Percentiles rank a stretch among this genome's conserved stretches.
Evolutionary conservation across 805 yeast species (phyloP).

Genomic region (Wickerhamomyces sydowiorum): DNA sequence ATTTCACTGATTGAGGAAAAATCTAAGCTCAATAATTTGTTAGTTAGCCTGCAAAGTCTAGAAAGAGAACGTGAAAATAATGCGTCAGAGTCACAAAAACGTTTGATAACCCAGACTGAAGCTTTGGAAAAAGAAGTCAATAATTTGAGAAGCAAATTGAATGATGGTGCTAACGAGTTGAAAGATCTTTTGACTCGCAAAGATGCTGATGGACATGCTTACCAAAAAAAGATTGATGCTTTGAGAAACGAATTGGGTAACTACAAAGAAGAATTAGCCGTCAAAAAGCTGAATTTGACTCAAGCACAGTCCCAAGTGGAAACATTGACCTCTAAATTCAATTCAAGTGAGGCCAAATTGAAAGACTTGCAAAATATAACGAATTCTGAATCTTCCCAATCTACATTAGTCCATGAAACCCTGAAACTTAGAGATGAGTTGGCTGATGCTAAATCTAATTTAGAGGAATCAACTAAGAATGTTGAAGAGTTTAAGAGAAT

Average conservation of each 20-base stretch:
- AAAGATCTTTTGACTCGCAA: constrained; percentile 44
- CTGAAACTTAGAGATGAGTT: constrained; percentile 31
- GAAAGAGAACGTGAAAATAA: constrained; percentile 56
- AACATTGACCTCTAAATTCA: constrained; percentile 25
- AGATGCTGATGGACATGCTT: constrained; percentile 50
- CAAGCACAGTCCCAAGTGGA: constrained; percentile 33
- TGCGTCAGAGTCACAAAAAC: constrained; percentile 41
- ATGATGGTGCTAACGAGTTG: constrained; percentile 44
- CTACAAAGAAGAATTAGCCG: constrained; percentile 35
- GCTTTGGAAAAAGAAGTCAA: constrained; percentile 43
- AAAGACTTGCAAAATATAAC: constrained; percentile 24
- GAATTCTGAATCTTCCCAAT: constrained; percentile 19
- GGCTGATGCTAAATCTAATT: constrained; percentile 45
- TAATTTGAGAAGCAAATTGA: constrained; percentile 38
- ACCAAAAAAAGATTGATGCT: constrained; percentile 56
- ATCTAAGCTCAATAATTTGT: constrained; percentile 47
- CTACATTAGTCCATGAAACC: constrained; percentile 26
- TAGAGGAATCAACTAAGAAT: constrained; percentile 51
- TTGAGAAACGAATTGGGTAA: constrained; percentile 39
- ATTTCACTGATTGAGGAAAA: constrained; percentile 52
- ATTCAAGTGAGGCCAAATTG: constrained; percentile 23
- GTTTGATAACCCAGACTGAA: constrained; percentile 44
- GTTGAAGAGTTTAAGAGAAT: constrained; percentile 57
- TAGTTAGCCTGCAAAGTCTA: constrained; percentile 54
- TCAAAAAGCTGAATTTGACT: constrained; percentile 34